Base-by-base conservation (phyloP, 129 eudicot species). In the Heracleum sosnowskyi region DNA sequence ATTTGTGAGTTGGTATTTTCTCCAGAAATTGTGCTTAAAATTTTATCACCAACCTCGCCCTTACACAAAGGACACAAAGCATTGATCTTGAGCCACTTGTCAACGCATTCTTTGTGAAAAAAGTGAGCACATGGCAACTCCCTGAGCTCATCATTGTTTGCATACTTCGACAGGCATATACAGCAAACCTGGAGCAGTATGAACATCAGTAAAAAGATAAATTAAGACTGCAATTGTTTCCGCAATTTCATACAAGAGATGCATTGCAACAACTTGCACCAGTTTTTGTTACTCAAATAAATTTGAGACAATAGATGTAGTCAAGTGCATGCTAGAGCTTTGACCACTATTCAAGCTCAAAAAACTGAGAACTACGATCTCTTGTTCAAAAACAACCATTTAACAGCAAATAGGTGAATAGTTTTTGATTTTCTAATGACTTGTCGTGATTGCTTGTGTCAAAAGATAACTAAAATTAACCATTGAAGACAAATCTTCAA, bases 71-170 rank as follows among this genome's bases (percentile, higher is more conserved):
- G 98, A 77, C 98, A 93, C 5, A 89, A 69, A 9, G 92, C 92
- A 44, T 93, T 91, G 78, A 93, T 91, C 84, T 91, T 91, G 74
- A 93, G 89, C 98, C 98, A 93, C 80, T 93, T 93, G 77, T 93
- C 98, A 40, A 93, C 97, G 44, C 98, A 93, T 35, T 91, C 98
- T 53, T 85, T 91, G 88, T 93, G 98, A 74, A 93, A 91, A 82
- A 93, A 86, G 81, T 93, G 98, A 42, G 88, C 77, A 80, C 98
- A 93, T 22, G 96, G 96, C 79, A 93, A 77, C 81, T 93, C 98
- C 82, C 90, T 85, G 20, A 93, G 87, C 83, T 93, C 98, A 60
- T 93, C 98, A 79, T 93, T 89, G 86, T 93, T 86, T 79, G 84
- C 93, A 73, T 91, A 93, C 81, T 89, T 93, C 29, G 96, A 91